phyloP scores from a whole-genome alignment of 139 green algal genomes.

The Gonium pectorale region DNA sequence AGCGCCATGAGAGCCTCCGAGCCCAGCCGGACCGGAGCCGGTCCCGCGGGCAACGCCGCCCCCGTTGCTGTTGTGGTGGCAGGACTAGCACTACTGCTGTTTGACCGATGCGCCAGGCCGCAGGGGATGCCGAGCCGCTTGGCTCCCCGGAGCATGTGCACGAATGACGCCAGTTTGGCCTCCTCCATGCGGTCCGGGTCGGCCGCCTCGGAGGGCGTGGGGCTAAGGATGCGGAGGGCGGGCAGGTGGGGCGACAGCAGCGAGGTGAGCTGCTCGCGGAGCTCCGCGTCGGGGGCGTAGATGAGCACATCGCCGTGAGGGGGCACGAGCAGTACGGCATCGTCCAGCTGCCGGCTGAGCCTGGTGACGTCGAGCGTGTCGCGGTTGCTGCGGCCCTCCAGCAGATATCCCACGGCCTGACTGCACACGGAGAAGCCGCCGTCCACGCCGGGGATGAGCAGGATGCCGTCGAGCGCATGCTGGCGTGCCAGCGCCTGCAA shows the following conservation, averaged over 20 bases:
- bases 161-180: conserved; percentile 56
- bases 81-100: too few relatives aligned
- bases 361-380: conserved; percentile 44
- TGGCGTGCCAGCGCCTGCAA: neutral
- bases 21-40: neutral
- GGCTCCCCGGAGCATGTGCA: conserved; percentile 57
- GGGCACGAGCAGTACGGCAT: conserved; percentile 40
- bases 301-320: neutral
- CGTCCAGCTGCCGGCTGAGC: conserved; percentile 40
- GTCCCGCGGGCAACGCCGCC: neutral
- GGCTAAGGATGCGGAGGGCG: conserved; percentile 22
- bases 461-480: conserved; percentile 46
- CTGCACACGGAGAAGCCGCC: conserved; percentile 33
- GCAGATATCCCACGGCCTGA: conserved; percentile 48
- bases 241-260: conserved; percentile 27
- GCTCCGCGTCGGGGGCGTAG: neutral
- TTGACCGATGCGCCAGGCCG: neutral
- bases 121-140: conserved; percentile 52
- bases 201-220: conserved; percentile 1
- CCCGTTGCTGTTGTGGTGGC: neutral
- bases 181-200: conserved; percentile 59
- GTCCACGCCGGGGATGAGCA: conserved; percentile 49
- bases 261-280: neutral
- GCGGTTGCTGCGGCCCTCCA: conserved; percentile 45
- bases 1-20: conserved; percentile 46